Evolutionary conservation across 352 stramenopile species (phyloP).

Genomic region (Pythium brachiatum): DNA sequence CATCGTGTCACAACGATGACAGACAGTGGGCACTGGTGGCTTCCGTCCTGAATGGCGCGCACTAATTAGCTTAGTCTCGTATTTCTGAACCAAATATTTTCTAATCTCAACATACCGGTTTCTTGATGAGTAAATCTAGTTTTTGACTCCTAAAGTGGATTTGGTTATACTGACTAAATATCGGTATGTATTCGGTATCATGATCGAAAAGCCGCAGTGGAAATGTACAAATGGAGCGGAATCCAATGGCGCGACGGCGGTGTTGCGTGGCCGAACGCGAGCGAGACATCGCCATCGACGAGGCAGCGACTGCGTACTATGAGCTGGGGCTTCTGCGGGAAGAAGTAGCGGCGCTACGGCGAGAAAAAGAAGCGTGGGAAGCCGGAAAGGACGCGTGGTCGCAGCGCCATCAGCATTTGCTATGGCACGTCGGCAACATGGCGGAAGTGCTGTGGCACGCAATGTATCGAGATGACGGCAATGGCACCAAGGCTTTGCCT

Average conservation of each 20-base stretch:
- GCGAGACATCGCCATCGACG: conserved; percentile 34
- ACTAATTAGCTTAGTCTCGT: no score
- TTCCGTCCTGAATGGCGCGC: no score
- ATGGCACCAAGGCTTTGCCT: not conserved
- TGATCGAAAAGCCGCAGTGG: not conserved
- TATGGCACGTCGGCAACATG: conserved; percentile 25
- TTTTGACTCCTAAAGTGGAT: not conserved
- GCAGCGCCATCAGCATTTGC: conserved; percentile 15
- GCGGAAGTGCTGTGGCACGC: conserved; percentile 25
- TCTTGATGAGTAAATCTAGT: no score
- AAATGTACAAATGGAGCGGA: not conserved
- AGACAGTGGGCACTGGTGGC: no score
- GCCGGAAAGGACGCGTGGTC: conserved; percentile 3
- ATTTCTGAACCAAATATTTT: no score
- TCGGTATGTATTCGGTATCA: not conserved
- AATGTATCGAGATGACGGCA: not conserved
- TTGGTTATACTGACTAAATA: not conserved
- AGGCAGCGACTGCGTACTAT: conserved; percentile 27
- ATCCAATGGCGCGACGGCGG: not conserved
- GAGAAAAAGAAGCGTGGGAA: conserved; percentile 12
- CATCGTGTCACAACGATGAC: no score
- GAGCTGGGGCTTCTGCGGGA: conserved; percentile 9
- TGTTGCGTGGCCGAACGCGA: conserved; percentile 21
- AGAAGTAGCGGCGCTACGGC: conserved; percentile 12
- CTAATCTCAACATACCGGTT: no score